phyloP scores from a whole-genome alignment of 495 filamentous ascomycete species.

The Chaetomidium leptoderma region DNA sequence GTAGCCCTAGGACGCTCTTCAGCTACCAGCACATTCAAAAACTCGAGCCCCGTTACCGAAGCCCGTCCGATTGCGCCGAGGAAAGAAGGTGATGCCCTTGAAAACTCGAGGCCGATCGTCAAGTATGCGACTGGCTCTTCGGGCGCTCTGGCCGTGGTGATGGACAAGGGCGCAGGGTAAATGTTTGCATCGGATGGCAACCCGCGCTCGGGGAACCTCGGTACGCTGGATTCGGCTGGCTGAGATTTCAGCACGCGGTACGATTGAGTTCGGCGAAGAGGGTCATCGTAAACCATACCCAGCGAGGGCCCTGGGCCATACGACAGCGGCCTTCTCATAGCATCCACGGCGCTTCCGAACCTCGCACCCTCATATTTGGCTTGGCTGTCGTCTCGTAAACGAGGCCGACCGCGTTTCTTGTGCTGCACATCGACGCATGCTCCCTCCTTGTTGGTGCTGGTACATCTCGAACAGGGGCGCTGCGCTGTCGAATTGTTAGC shows the following conservation, averaged over 20 bases:
- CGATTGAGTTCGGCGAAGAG: slow-evolving; percentile 46
- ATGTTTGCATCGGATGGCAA: slow-evolving; percentile 44
- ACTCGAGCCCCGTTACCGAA: slow-evolving; percentile 38
- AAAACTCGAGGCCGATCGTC: slow-evolving; percentile 52
- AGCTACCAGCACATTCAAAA: slow-evolving; percentile 47
- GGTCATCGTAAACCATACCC: slow-evolving; percentile 42
- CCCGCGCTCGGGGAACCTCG: slow-evolving; percentile 46
- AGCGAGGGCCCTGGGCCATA: slow-evolving; percentile 38
- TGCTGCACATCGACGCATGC: slow-evolving; percentile 93
- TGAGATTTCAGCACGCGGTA: slow-evolving; percentile 60
- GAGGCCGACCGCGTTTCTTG: slow-evolving; percentile 90
- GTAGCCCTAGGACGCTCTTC: slow-evolving; percentile 50
- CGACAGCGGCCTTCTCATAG: slow-evolving; percentile 45
- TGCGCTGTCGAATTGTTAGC: slow-evolving; percentile 47
- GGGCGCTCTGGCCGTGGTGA: slow-evolving; percentile 34
- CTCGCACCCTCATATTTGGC: slow-evolving; percentile 49
- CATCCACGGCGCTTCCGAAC: slow-evolving; percentile 42
- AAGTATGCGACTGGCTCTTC: slow-evolving; percentile 52
- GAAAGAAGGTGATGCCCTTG: slow-evolving; percentile 51
- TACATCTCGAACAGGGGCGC: slow-evolving; percentile 59
- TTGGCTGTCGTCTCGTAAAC: slow-evolving; percentile 77
- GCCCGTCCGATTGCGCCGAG: slow-evolving; percentile 46
- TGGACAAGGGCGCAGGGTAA: slow-evolving; percentile 43
- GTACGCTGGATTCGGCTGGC: slow-evolving; percentile 41
- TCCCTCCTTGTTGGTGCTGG: slow-evolving; percentile 64